These are phyloP conservation scores for Aquanectria penicillioides DNA, from an alignment of 2,329 filamentous ascomycete genomes.

Conservation along the genomic window DNA sequence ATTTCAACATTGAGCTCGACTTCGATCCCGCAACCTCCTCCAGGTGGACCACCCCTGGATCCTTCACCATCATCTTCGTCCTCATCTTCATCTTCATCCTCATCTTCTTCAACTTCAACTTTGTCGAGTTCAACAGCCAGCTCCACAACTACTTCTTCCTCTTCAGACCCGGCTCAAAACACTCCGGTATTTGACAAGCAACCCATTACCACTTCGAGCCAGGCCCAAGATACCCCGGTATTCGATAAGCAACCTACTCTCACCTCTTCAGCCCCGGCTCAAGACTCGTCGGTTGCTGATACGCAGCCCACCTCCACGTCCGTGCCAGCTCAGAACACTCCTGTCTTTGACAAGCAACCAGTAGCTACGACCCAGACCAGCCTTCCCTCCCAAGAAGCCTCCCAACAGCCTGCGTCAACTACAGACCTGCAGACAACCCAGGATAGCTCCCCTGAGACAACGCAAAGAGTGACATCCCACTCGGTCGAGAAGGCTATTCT, in stretches of 20 bases:
- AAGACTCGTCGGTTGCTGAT: background rate
- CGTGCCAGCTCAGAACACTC: background rate
- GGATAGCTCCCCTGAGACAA: constrained; percentile 6
- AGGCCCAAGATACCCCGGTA: background rate
- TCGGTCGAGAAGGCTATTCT: constrained; percentile 20
- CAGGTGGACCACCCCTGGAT: background rate
- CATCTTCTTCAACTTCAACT: constrained; percentile 12
- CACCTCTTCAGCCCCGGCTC: background rate
- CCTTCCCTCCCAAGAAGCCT: background rate
- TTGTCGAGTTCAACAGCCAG: constrained; percentile 15
- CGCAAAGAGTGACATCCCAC: constrained; percentile 1
- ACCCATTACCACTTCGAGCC: background rate
- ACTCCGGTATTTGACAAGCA: constrained; percentile 11
- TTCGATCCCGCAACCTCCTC: background rate
- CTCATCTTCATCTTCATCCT: constrained; percentile 20
- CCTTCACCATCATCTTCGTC: background rate
- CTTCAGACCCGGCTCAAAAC: background rate
- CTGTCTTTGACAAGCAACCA: constrained; percentile 1
- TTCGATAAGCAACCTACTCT: background rate
- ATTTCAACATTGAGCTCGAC: background rate
- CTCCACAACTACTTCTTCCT: constrained; percentile 17
- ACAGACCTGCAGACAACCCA: background rate
- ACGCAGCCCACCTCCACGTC: background rate
- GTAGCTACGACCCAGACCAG: background rate
- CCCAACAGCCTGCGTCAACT: background rate